Evolutionary conservation across 1,284 basidiomycete species (phyloP), one percentile per base, ranked within the genome.

Genomic region (Irpex rosettiformis): DNA sequence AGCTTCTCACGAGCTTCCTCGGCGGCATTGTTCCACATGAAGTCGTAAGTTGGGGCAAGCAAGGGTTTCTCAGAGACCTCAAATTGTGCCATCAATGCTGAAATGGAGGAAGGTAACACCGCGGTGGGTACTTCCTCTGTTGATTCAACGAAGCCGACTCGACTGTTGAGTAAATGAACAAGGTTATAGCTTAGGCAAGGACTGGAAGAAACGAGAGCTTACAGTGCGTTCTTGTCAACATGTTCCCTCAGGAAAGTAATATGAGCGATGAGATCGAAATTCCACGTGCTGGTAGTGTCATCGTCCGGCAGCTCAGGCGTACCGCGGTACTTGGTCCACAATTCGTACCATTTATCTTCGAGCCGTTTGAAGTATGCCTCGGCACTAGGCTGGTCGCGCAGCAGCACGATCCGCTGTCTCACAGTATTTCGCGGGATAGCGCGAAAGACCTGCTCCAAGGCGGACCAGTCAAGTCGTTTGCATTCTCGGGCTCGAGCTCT

Each of bases 201-300:
- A 57, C 49, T 18, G 47, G 21, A 10, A 21, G 4, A 3, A 18
- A 11, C 29, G n/a, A 3, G 25, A 22, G 81, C 92, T 72, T 68
- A 94, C 92, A 95, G 67, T 1, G 88, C 84, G 68, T 85, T 86
- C 74, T 96, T 96, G 72, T 96, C 91, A 48, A 97, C 79, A 65
- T 90, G 80, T 11, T 79, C 79, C 40, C 95, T 82, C 55, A 97
- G 77, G 68, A 93, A 94, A 61, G 88, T 83, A 37, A 96, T 70
- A 65, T 96, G 94, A 16, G 79, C 78, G 24, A 83, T 75, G 10
- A 96, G 73, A 70, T 93, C 84, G 67, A 97, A 95, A 45, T 92
- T 83, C 4, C 79, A 83, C 16, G 85, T 73, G 68, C 86, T 89
- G 22, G 75, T 73, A 4, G 83, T 85, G 66, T 93, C 80, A 4